Evolutionary conservation across 1,284 basidiomycete genomes (phyloP), one percentile per base, ranked within the genome.

Genomic region (Ceratobasidium sp.): DNA sequence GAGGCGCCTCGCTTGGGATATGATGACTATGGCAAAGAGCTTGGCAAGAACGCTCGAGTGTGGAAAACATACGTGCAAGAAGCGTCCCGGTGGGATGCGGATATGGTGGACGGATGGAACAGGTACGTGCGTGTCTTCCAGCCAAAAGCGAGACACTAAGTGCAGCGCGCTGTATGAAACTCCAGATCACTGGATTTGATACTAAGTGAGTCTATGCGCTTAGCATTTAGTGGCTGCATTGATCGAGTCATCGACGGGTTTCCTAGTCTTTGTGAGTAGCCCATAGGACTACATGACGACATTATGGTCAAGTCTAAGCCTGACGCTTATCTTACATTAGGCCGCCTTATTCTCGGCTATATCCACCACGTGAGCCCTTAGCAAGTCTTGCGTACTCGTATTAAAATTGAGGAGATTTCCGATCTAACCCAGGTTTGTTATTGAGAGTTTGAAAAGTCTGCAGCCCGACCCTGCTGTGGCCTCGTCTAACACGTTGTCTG

Each of bases 61-160:
- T 73, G 70, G 70, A 51, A 73, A n/a, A 61, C 42, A 3, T 73
- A 73, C 42, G 53, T 73, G 12, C 20, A 63, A 46, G 58, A 61
- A 40, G 46, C 56, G 7, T 33, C n/a, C 42, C 2, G 46, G 10
- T 23, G 9, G 12, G 70, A 73, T 49, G 40, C 18, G 12, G 70
- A 73, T 20, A 15, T 61, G 42, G 58, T 63, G 15, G 42, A 73
- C 1, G 70, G 58, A 28, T 73, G 70, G 70, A 49, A 73, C 26
- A 46, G 44, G 70, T 73, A 7, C 6, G 44, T 46, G 44, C 44
- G n/a, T n/a, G n/a, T n/a, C n/a, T n/a, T n/a, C n/a, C 44, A 13
- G 44, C 44, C 7, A 13, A 46, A 6, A 84, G 95, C 97, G 81
- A 94, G 13, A 13, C 7, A 46, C 13, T 13, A 13, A 46, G 44